These are phyloP conservation scores for Aspergillus versicolor DNA, from an alignment of 2,329 filamentous ascomycete species.

Conservation along the genomic window DNA sequence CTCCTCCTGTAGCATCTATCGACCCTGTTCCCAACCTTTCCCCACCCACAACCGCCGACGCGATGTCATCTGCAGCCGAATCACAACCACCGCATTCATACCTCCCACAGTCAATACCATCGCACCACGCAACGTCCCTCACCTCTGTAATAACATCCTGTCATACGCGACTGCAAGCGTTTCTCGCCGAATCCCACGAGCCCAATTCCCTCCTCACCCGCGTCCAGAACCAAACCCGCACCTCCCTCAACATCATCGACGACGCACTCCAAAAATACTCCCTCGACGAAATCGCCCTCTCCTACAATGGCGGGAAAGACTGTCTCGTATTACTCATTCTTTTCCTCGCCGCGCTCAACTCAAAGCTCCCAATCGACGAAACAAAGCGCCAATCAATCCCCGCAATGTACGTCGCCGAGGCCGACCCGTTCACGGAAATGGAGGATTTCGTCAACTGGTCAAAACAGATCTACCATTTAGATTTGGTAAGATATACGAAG, in stretches of 20 bases:
- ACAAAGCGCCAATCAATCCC: constrained; percentile 54
- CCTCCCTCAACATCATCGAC: constrained; percentile 70
- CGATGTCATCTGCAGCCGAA: not conserved
- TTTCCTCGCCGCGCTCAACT: constrained; percentile 66
- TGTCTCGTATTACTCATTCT: constrained; percentile 89
- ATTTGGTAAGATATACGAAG: constrained; percentile 68
- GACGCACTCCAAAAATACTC: constrained; percentile 74
- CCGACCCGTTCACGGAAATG: constrained; percentile 80
- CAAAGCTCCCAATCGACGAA: constrained; percentile 39
- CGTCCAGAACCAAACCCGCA: constrained; percentile 72
- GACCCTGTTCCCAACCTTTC: not conserved
- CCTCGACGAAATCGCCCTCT: constrained; percentile 78
- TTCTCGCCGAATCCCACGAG: constrained; percentile 61
- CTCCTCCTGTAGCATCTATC: not conserved
- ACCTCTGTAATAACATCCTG: constrained; percentile 66
- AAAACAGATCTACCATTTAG: constrained; percentile 68
- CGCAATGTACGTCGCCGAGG: constrained; percentile 84
- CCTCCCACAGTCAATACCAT: constrained; percentile 1
- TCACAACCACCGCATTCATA: not conserved
- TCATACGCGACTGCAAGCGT: constrained; percentile 60
- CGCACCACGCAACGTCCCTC: constrained; percentile 24
- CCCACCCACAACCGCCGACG: not conserved
- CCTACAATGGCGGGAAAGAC: constrained; percentile 98
- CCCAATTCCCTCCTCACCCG: constrained; percentile 56
- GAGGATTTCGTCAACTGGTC: constrained; percentile 76